These are phyloP conservation scores for Aureobasidium melanogenum DNA, from an alignment of 2,329 filamentous ascomycete genomes.

Conservation along the genomic window DNA sequence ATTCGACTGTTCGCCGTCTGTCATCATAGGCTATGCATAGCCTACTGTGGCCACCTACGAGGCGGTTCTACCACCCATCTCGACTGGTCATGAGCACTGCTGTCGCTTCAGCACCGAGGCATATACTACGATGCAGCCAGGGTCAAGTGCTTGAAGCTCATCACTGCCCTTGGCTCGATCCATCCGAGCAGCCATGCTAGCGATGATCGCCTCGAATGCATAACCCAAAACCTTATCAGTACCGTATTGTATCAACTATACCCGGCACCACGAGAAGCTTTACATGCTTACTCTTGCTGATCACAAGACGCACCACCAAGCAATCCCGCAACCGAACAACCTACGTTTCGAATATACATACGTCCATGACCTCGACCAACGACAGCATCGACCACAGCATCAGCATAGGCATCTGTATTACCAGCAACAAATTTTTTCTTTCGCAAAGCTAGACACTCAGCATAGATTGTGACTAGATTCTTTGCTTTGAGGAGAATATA, in stretches of 20 bases:
- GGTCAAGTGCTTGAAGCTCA: background rate
- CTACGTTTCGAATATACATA: background rate
- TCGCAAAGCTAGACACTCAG: background rate
- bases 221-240: background rate
- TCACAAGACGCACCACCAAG: background rate
- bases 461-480: background rate
- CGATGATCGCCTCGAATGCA: background rate
- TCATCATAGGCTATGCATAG: too few species aligned
- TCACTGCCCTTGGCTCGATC: background rate
- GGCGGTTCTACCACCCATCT: background rate
- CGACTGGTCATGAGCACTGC: background rate
- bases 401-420: background rate
- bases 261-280: background rate
- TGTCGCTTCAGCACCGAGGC: background rate
- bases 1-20: background rate
- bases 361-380: background rate
- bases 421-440: background rate
- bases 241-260: background rate
- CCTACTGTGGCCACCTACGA: background rate
- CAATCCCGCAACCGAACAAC: background rate
- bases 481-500: background rate
- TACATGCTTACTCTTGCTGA: background rate
- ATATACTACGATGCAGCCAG: background rate
- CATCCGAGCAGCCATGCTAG: background rate
- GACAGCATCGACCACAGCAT: background rate